A percentile compares a stretch with the other conserved stretches of the same genome.
Conservation (phyloP, 2,329 filamentous ascomycete genomes). For the Pseudogymnoascus sp. region DNA sequence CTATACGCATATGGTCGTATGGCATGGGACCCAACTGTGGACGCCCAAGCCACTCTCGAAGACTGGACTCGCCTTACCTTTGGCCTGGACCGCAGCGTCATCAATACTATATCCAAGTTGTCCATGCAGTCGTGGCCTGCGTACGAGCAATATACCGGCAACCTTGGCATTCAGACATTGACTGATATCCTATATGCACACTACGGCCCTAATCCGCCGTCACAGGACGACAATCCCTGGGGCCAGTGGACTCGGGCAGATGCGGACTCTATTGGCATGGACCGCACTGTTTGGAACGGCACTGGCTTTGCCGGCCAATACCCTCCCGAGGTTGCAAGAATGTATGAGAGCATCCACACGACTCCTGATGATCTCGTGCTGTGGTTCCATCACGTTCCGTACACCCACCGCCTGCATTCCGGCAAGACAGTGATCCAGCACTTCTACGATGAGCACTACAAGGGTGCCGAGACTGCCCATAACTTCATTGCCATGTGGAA, state of each 20-base stretch:
- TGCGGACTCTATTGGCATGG: slow-evolving; percentile 56
- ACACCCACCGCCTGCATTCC: slow-evolving; percentile 53
- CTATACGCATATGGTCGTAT: slow-evolving; percentile 62
- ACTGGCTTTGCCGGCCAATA: slow-evolving; percentile 62
- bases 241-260: slow-evolving; percentile 68
- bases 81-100: slow-evolving; percentile 44
- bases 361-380: slow-evolving; percentile 62
- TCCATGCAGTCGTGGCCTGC: slow-evolving; percentile 64
- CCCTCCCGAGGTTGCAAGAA: slow-evolving; percentile 48
- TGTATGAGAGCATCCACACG: slow-evolving; percentile 53
- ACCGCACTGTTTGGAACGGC: slow-evolving; percentile 60
- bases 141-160: slow-evolving; percentile 65
- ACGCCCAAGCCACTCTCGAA: slow-evolving; percentile 45
- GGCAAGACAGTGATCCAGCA: slow-evolving; percentile 63
- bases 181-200: slow-evolving; percentile 61
- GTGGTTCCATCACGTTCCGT: slow-evolving; percentile 70
- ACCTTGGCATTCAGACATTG: slow-evolving; percentile 62
- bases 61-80: slow-evolving; percentile 67
- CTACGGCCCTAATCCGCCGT: slow-evolving; percentile 60
- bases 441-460: slow-evolving; percentile 58
- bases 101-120: slow-evolving; percentile 53
- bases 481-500: slow-evolving; percentile 50
- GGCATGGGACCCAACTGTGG: slow-evolving; percentile 53
- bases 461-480: slow-evolving; percentile 52
- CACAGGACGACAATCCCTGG: slow-evolving; percentile 61